These are phyloP conservation scores for Mycena vitilis DNA, from an alignment of 768 basidiomycete species.

Conservation along the genomic window DNA sequence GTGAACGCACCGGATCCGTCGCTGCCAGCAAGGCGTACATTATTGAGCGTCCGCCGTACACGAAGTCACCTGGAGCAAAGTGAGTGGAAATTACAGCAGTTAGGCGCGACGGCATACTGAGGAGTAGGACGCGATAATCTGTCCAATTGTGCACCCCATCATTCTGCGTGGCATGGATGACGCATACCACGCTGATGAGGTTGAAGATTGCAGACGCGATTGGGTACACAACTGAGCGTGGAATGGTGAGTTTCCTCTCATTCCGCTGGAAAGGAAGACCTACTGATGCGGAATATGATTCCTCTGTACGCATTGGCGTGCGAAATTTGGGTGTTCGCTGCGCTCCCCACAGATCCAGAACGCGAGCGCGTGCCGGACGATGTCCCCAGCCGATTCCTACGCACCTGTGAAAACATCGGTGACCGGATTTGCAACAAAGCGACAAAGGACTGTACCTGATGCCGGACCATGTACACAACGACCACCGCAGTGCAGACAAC, in stretches of 20 bases:
- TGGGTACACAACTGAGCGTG: constrained; percentile 30
- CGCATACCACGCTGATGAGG: constrained; percentile 32
- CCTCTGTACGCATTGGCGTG: constrained; percentile 28
- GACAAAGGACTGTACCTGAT: constrained; percentile 36
- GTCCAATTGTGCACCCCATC: constrained; percentile 35
- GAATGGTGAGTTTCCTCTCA: no score
- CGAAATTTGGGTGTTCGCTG: constrained; percentile 1
- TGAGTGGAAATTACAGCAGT: neutral
- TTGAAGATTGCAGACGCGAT: constrained; percentile 34
- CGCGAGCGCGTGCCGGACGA: constrained; percentile 10
- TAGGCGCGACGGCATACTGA: neutral
- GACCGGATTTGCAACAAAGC: neutral
- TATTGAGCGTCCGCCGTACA: constrained; percentile 33
- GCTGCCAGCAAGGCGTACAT: constrained; percentile 30
- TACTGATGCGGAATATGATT: constrained; percentile 36
- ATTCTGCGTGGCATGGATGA: constrained; percentile 30
- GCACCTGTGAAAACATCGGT: neutral
- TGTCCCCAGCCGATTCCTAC: neutral
- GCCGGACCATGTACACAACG: constrained; percentile 31
- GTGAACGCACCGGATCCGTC: constrained; percentile 28
- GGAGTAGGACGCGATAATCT: constrained; percentile 22
- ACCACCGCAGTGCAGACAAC: constrained; percentile 22
- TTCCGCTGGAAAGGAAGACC: neutral
- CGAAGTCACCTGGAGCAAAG: constrained; percentile 14
- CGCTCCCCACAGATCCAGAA: neutral